These are phyloP conservation scores for Hylodesmum podocarpum DNA, from an alignment of 306 rosid genomes.

Conservation along the genomic window DNA sequence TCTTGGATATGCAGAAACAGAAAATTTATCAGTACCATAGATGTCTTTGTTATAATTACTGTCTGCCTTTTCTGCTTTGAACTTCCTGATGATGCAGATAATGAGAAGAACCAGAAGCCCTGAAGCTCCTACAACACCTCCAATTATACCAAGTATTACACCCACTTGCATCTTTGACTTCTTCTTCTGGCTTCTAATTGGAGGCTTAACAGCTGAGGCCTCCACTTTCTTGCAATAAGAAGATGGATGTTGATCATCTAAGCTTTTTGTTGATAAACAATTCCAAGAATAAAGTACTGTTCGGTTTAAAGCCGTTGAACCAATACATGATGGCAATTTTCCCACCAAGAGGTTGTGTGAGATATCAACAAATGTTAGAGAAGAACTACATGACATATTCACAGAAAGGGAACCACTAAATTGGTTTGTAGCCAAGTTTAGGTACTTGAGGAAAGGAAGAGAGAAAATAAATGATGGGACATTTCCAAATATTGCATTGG, in stretches of 20 bases:
- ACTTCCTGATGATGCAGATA: constrained; percentile 45
- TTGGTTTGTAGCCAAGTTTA: constrained; percentile 65
- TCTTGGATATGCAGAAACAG: constrained; percentile 36
- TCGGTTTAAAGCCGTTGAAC: constrained; percentile 49
- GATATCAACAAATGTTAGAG: constrained; percentile 62
- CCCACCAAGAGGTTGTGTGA: constrained; percentile 75
- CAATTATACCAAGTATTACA: constrained; percentile 52
- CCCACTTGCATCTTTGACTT: constrained; percentile 40
- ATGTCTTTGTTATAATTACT: constrained; percentile 10
- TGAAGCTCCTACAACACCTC: constrained; percentile 48
- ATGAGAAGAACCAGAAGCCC: constrained; percentile 47
- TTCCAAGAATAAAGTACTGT: constrained; percentile 61
- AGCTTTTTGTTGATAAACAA: constrained; percentile 56
- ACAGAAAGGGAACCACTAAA: constrained; percentile 59
- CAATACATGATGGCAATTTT: constrained; percentile 67
- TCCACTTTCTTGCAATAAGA: constrained; percentile 51
- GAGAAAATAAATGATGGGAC: constrained; percentile 67
- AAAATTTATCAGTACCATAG: constrained; percentile 40
- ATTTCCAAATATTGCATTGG: constrained; percentile 59
- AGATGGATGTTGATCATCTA: constrained; percentile 49
- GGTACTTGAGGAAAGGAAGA: constrained; percentile 60
- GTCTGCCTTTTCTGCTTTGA: constrained; percentile 30
- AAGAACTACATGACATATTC: constrained; percentile 47
- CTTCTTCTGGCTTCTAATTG: constrained; percentile 31
- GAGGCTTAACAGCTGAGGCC: constrained; percentile 67